Conservation (phyloP, 768 basidiomycete genomes). For the Suillus discolor region DNA sequence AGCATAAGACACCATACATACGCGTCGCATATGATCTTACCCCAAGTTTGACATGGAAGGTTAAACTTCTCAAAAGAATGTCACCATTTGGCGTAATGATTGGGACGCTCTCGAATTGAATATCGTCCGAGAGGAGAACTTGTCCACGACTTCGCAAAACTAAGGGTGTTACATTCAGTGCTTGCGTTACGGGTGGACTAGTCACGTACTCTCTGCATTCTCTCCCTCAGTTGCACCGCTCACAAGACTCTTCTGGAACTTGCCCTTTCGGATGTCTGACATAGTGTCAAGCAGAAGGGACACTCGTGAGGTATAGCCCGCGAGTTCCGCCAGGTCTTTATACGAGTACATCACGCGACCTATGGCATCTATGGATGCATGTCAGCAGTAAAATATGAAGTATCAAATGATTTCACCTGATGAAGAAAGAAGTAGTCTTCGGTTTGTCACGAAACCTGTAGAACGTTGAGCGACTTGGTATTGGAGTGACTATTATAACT, state of each 20-base stretch:
- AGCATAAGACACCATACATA: slow-evolving; percentile 1
- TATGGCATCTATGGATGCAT: slow-evolving; percentile 69
- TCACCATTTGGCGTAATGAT: slow-evolving; percentile 97
- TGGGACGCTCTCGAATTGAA: slow-evolving; percentile 90
- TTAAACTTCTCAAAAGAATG: slow-evolving; percentile 79
- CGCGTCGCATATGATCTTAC: slow-evolving; percentile 38
- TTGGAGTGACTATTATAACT: slow-evolving; percentile 4
- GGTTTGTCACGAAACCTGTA: slow-evolving; percentile 94
- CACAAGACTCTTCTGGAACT: slow-evolving; percentile 87
- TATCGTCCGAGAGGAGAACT: slow-evolving; percentile 84
- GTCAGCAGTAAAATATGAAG: slow-evolving; percentile 5
- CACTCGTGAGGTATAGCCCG: slow-evolving; percentile 94
- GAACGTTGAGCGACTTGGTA: not conserved
- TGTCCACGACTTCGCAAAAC: slow-evolving; percentile 80
- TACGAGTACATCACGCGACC: slow-evolving; percentile 97
- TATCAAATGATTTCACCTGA: slow-evolving; percentile 52
- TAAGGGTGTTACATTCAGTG: slow-evolving; percentile 30
- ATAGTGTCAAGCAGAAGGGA: slow-evolving; percentile 89
- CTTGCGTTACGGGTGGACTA: not conserved
- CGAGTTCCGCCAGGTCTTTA: slow-evolving; percentile 94
- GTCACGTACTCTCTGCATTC: slow-evolving; percentile 68
- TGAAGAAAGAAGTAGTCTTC: slow-evolving; percentile 84
- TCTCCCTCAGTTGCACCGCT: slow-evolving; percentile 72
- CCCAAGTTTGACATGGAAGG: slow-evolving; percentile 88
- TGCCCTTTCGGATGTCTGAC: slow-evolving; percentile 79